Evolutionary conservation across 441 rosid genomes (phyloP), one percentile per base, ranked within the genome.

Genomic region (Erysimum cheiri): DNA sequence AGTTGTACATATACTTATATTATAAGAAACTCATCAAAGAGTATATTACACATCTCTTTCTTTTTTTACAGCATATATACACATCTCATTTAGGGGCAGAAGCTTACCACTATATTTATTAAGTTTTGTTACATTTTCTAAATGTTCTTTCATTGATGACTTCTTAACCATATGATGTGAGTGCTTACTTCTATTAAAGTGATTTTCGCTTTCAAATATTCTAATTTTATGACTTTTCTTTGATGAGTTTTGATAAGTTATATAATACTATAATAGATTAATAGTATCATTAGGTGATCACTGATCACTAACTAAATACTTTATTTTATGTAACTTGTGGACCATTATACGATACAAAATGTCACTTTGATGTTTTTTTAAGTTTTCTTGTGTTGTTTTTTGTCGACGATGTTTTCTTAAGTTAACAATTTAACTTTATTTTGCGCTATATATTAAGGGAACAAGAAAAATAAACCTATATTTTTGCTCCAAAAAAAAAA

Each of bases 211-310:
- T 60, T 14, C 35, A 14, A 6, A 22, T 37, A 3, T 4, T 40
- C 10, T 43, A 10, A n/a, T 4, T 7, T 12, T n/a, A 8, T 4
- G 7, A 13, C 1, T 54, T 15, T 55, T 9, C 9, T 8, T n/a
- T n/a, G n/a, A n/a, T n/a, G n/a, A n/a, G n/a, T n/a, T n/a, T n/a
- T n/a, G n/a, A n/a, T n/a, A n/a, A n/a, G 62, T 37, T 36, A 35
- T 47, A 61, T 61, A 68, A 22, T 22, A 22, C 24, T 22, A 22
- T 22, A 22, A 22, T 22, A 22, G 24, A 22, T 22, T 22, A 22
- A 61, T 61, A 61, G 48, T 61, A 61, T 22, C 73, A 62, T 53
- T 67, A 60, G 48, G 73, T 74, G 69, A 49, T 47, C 59, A 72
- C 40, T 71, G 57, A 65, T 73, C 67, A 65, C 68, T 73, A 32